phyloP scores from a whole-genome alignment of 129 eudicot species.

The Flaveria bidentis region DNA sequence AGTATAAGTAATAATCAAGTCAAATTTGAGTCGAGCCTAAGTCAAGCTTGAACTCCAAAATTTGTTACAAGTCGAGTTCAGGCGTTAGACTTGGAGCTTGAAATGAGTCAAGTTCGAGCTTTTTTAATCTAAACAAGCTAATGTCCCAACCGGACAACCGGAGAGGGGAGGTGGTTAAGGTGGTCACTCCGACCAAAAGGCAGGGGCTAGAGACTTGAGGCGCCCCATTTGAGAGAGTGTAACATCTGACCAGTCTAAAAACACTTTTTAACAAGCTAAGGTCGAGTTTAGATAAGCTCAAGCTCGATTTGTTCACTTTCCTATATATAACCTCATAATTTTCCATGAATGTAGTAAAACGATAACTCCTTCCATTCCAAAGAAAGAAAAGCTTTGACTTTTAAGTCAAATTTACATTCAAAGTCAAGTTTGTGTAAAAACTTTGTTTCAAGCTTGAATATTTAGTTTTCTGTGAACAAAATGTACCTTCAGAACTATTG shows the following conservation, averaged over 20 bases:
- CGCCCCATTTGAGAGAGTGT: no score
- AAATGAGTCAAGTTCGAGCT: not conserved
- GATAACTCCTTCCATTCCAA: not conserved
- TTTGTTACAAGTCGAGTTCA: not conserved
- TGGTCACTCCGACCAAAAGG: not conserved
- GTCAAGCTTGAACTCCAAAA: not conserved
- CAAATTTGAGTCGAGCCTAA: not conserved
- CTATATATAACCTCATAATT: not conserved
- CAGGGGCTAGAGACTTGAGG: no score
- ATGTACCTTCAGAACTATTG: slow-evolving; percentile 82
- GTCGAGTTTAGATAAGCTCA: no score
- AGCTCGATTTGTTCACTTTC: no score
- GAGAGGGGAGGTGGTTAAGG: no score
- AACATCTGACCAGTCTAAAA: no score
- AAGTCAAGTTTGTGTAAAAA: not conserved
- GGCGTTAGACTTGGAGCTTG: not conserved
- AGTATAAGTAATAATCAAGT: not conserved
- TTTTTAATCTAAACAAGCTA: no score
- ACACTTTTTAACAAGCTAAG: no score
- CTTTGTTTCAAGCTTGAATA: no score
- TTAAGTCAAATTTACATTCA: not conserved
- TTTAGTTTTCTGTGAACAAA: not conserved
- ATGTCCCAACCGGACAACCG: no score
- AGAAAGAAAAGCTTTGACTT: not conserved
- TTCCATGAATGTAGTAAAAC: not conserved